phyloP scores from a whole-genome alignment of 352 stramenopile species.

The Phytophthora sp. region DNA sequence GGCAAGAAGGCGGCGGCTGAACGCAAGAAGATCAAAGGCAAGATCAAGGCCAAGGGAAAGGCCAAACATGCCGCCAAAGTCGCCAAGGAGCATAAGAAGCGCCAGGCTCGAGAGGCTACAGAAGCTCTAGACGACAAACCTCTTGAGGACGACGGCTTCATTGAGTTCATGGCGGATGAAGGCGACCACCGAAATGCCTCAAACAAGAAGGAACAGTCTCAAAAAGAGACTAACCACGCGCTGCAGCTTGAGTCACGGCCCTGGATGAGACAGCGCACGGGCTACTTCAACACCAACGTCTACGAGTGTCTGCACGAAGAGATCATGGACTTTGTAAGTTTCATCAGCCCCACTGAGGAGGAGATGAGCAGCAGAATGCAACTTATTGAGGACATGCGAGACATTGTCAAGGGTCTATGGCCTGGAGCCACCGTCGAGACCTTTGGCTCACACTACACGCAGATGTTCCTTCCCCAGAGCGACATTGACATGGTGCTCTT shows the following conservation, averaged over 20 bases:
- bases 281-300: constrained; percentile 70
- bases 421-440: constrained; percentile 76
- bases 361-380: constrained; percentile 75
- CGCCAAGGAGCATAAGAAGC: constrained; percentile 61
- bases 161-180: constrained; percentile 42
- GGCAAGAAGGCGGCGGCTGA: constrained; percentile 38
- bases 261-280: constrained; percentile 70
- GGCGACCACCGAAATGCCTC: constrained; percentile 7
- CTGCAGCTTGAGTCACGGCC: constrained; percentile 59
- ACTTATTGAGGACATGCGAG: constrained; percentile 80
- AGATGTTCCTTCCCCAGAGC: constrained; percentile 91
- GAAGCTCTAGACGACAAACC: constrained; percentile 12
- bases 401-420: constrained; percentile 66
- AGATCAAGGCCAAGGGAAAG: constrained; percentile 69
- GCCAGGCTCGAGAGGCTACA: constrained; percentile 8
- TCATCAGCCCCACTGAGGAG: constrained; percentile 87
- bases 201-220: constrained; percentile 16
- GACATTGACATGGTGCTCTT: constrained; percentile 96
- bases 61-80: constrained; percentile 57
- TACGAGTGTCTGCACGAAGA: constrained; percentile 95
- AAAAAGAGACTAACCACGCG: constrained; percentile 22
- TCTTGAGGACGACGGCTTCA: constrained; percentile 60
- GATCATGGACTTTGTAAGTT: constrained; percentile 94
- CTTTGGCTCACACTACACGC: constrained; percentile 94
- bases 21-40: constrained; percentile 58